Evolutionary conservation across 1,284 basidiomycete genomes (phyloP).

Genomic region (Pisolithus thermaeus): DNA sequence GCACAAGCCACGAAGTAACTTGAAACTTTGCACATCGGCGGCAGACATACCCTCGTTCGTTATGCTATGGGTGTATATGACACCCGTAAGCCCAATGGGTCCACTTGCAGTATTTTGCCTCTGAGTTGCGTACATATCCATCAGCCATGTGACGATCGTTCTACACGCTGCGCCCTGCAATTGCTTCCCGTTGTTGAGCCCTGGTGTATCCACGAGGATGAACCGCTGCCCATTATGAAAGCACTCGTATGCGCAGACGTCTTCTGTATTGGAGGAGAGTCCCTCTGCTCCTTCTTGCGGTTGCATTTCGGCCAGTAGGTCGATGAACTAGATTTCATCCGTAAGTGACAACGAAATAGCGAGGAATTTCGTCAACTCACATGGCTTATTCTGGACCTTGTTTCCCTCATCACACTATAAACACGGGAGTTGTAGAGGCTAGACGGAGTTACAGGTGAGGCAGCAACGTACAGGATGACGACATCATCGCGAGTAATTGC

Average conservation of each 20-base stretch:
- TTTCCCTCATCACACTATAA: neutral
- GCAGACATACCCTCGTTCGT: neutral
- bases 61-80: neutral
- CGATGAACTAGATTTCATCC: neutral
- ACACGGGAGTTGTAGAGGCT: neutral
- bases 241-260: neutral
- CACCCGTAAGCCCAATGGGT: neutral
- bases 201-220: neutral
- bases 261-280: neutral
- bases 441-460: neutral
- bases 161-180: neutral
- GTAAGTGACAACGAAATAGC: neutral
- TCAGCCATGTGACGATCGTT: neutral
- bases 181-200: neutral
- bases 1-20: neutral
- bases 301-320: neutral
- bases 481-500: neutral
- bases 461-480: neutral
- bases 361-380: neutral
- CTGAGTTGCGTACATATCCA: neutral
- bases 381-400: neutral
- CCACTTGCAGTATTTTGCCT: neutral
- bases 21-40: neutral
- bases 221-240: neutral
- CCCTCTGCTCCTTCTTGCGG: neutral